Evolutionary conservation across 2,329 filamentous ascomycete genomes (phyloP).

Genomic region (Pseudogymnoascus sp.): DNA sequence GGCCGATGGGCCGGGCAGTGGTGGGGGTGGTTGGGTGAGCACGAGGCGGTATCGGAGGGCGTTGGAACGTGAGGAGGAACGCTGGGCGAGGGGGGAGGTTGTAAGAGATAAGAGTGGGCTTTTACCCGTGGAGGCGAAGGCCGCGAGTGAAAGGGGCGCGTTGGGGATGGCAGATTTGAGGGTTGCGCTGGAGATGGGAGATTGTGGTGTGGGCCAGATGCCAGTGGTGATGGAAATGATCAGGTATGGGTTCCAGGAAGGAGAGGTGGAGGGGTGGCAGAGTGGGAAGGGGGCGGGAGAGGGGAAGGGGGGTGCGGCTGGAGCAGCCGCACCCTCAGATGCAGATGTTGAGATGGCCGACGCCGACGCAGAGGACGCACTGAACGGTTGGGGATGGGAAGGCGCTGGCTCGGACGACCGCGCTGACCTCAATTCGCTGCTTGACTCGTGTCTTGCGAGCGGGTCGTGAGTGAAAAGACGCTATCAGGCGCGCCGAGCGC

Average conservation of each 20-base stretch:
- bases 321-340: slow-evolving; percentile 39
- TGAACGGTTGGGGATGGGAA: slow-evolving; percentile 45
- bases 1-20: slow-evolving; percentile 55
- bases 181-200: slow-evolving; percentile 66
- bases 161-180: slow-evolving; percentile 72
- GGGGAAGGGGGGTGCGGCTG: slow-evolving; percentile 29
- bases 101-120: slow-evolving; percentile 67
- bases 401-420: slow-evolving; percentile 46
- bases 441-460: slow-evolving; percentile 28
- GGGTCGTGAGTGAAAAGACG: not conserved
- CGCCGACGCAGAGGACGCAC: slow-evolving; percentile 50
- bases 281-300: slow-evolving; percentile 13
- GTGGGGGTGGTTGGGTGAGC: slow-evolving; percentile 63
- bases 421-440: slow-evolving; percentile 44
- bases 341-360: slow-evolving; percentile 31
- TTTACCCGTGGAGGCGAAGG: slow-evolving; percentile 72
- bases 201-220: slow-evolving; percentile 68
- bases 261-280: slow-evolving; percentile 61
- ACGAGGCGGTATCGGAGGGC: slow-evolving; percentile 71
- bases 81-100: slow-evolving; percentile 64
- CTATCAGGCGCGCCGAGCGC: not conserved
- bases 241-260: slow-evolving; percentile 63
- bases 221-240: slow-evolving; percentile 66
- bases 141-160: slow-evolving; percentile 60
- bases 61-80: slow-evolving; percentile 67